Base-by-base conservation (phyloP, 1,139 yeast genomes). In the Candida sp. region DNA sequence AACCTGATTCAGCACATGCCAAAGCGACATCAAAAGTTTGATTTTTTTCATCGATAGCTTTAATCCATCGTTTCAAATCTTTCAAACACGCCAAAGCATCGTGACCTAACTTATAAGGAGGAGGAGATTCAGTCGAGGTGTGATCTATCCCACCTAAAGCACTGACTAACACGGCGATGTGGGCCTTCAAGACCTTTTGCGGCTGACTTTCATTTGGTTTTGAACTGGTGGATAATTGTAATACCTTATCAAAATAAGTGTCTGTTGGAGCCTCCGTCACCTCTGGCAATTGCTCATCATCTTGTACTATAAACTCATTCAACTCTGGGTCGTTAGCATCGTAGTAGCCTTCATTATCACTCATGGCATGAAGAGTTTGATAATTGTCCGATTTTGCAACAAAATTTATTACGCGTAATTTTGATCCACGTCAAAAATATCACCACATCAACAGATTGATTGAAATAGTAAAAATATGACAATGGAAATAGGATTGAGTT, bases 51-150 rank as follows among this genome's bases (percentile, higher is more conserved):
- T 93, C 99, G 41, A 88, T 93, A 1, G 86, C 75, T 51, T 81
- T 81, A 44, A 93, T 77, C 97, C 98, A 91, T 52, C 87, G 75
- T 59, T 88, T 89, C 48, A 93, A 65, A 65, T 93, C 99, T 54
- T 87, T 85, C 33, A 93, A 67, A 63, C 98, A 89, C 1, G 91
- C 91, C 47, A 87, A 66, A 1, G 97, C 97, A 58, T 93, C 98
- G 51, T 86, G 91, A 8, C 99, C 99, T 3, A 91, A 73, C 50
- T 79, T 81, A 57, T 93, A 93, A 0, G 84, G 82, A 1, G 64
- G 62, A 1, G 79, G 73, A 3, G 59, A 49, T 3, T 58, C 54
- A 0, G 73, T 57, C 3, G 72, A 58, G 0, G 85, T 63, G 43
- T 81, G 75, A 59, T 88, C 96, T 0, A 80, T 74, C 1, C 96